phyloP scores from a whole-genome alignment of 306 rosid genomes.

The Vicia faba region DNA sequence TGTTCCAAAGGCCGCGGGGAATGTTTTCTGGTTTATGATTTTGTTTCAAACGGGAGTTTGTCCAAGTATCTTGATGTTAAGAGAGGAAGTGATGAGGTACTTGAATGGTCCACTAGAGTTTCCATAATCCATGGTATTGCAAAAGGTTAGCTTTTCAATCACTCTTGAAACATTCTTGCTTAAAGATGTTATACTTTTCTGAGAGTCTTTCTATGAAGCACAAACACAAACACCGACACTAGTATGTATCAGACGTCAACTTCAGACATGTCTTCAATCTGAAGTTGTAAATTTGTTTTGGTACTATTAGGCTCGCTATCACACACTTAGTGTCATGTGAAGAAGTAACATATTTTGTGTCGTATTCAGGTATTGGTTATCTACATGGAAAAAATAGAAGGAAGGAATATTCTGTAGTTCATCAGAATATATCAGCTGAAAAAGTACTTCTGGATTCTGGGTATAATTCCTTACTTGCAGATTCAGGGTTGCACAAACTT shows the following conservation, averaged over 20 bases:
- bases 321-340: too few relatives aligned
- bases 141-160: constrained; percentile 58
- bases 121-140: constrained; percentile 75
- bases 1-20: constrained; percentile 79
- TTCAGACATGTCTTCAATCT: background rate
- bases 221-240: background rate
- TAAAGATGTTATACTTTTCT: background rate
- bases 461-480: constrained; percentile 61
- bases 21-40: constrained; percentile 79
- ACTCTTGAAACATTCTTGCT: background rate
- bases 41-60: constrained; percentile 62
- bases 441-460: constrained; percentile 64
- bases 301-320: too few relatives aligned
- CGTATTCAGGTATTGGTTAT: constrained; percentile 65
- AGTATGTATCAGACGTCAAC: background rate
- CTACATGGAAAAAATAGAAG: constrained; percentile 59
- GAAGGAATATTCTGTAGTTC: constrained; percentile 51
- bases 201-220: too few relatives aligned
- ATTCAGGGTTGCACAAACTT: constrained; percentile 84
- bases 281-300: background rate
- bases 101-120: constrained; percentile 83
- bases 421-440: constrained; percentile 78
- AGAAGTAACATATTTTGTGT: constrained; percentile 12
- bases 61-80: constrained; percentile 61
- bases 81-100: constrained; percentile 44